These are phyloP conservation scores for Agrostemma githago DNA, from an alignment of 148 eudicot genomes.

Conservation along the genomic window DNA sequence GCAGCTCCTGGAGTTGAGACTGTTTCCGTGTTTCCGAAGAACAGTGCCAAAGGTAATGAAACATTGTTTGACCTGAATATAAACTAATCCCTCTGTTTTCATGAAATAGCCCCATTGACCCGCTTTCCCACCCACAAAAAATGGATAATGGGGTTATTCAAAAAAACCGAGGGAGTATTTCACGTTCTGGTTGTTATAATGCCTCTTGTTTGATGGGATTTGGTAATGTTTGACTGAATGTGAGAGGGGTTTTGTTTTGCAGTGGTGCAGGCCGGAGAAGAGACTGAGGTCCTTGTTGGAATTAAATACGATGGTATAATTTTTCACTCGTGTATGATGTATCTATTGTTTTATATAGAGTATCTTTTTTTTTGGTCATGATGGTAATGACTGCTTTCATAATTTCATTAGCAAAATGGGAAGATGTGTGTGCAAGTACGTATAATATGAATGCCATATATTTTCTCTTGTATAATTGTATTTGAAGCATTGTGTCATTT, in stretches of 20 bases:
- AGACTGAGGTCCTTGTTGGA: conserved; percentile 69
- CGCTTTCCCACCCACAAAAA: no score
- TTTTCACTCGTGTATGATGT: not conserved
- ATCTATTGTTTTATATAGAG: not conserved
- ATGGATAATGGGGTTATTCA: no score
- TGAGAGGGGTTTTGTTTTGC: conserved; percentile 26
- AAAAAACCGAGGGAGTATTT: no score
- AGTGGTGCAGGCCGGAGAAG: conserved; percentile 83
- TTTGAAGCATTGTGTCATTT: not conserved
- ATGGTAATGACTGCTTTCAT: not conserved
- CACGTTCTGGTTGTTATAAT: not conserved
- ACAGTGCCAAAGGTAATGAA: conserved; percentile 53
- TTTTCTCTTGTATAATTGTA: not conserved
- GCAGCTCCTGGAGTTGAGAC: conserved; percentile 80
- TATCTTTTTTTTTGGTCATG: not conserved
- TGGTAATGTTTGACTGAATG: conserved; percentile 10
- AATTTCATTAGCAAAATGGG: not conserved
- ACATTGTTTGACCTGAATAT: not conserved
- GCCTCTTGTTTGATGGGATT: not conserved
- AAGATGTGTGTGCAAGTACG: not conserved
- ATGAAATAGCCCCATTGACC: no score
- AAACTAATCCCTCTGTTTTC: no score
- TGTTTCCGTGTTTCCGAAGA: conserved; percentile 77
- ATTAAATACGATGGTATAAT: conserved; percentile 73
- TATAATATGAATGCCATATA: not conserved